These are phyloP conservation scores for Haplosporangium sp. DNA, from an alignment of 371 early-diverging fungal species.

Conservation along the genomic window DNA sequence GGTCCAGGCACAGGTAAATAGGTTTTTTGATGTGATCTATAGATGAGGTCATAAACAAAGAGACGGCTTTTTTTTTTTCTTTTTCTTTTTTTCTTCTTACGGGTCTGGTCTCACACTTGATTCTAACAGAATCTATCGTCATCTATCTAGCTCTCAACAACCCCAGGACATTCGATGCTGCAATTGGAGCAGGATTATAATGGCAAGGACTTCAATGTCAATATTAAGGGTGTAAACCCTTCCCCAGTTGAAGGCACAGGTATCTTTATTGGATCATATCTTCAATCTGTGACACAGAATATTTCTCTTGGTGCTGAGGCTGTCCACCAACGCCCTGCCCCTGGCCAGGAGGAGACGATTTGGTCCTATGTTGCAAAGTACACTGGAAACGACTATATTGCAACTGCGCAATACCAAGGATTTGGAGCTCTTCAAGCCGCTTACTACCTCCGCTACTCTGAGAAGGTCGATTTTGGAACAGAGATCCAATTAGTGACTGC, in stretches of 20 bases:
- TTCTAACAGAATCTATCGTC: too few relatives aligned
- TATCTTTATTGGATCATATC: conserved; percentile 85
- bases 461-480: conserved; percentile 93
- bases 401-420: conserved; percentile 88
- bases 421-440: conserved; percentile 86
- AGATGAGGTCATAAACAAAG: too few relatives aligned
- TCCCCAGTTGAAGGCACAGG: conserved; percentile 92
- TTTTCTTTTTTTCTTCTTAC: too few relatives aligned
- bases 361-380: conserved; percentile 75
- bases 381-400: conserved; percentile 78
- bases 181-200: conserved; percentile 93
- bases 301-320: conserved; percentile 91
- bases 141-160: conserved; percentile 63
- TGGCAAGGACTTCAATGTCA: conserved; percentile 88
- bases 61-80: too few relatives aligned
- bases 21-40: too few relatives aligned
- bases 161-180: conserved; percentile 89
- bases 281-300: conserved; percentile 91
- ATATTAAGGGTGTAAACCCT: conserved; percentile 95
- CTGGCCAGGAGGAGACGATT: conserved; percentile 83
- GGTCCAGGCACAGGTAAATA: conserved; percentile 80
- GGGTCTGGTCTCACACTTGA: too few relatives aligned
- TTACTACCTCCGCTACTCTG: conserved; percentile 93
- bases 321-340: conserved; percentile 86
- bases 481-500: conserved; percentile 89